A percentile compares a stretch with the other conserved stretches of the same genome.
These are phyloP conservation scores for Cucumis melo DNA, from an alignment of 306 rosid genomes.

Conservation along the genomic window DNA sequence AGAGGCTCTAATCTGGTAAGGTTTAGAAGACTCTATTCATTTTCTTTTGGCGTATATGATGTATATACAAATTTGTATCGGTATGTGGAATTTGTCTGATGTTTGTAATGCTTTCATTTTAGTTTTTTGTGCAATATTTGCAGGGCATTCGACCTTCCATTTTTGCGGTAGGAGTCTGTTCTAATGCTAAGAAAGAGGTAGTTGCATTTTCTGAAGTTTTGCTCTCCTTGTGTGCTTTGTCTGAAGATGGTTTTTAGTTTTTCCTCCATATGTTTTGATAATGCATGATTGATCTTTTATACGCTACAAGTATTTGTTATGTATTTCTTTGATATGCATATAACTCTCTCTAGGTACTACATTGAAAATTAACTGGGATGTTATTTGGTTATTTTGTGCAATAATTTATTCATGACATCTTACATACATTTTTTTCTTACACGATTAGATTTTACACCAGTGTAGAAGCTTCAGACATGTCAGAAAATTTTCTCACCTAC, in stretches of 20 bases:
- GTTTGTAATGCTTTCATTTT: constrained; percentile 1
- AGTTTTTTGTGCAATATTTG: too few relatives aligned
- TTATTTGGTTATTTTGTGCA: constrained; percentile 1
- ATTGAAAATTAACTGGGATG: neutral
- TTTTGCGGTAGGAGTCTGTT: constrained; percentile 27
- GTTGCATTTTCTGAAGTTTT: neutral
- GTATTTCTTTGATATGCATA: neutral
- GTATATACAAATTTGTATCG: too few relatives aligned
- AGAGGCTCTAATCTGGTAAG: constrained; percentile 33
- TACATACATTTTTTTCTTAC: neutral
- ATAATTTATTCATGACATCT: neutral
- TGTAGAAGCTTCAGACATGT: constrained; percentile 29
- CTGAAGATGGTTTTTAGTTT: neutral
- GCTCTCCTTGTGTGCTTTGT: neutral
- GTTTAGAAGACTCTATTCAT: neutral
- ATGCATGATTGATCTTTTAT: neutral
- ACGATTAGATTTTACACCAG: constrained; percentile 28
- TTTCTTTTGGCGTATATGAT: neutral
- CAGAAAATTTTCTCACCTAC: constrained; percentile 25
- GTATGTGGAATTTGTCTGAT: neutral
- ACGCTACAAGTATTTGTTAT: neutral
- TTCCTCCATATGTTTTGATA: neutral
- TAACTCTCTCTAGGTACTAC: neutral
- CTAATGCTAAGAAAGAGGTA: constrained; percentile 41
- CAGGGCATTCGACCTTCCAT: constrained; percentile 15